Evolutionary conservation across 2,329 filamentous ascomycete genomes (phyloP), one percentile per base, ranked within the genome.

Genomic region (Neurospora sp.): DNA sequence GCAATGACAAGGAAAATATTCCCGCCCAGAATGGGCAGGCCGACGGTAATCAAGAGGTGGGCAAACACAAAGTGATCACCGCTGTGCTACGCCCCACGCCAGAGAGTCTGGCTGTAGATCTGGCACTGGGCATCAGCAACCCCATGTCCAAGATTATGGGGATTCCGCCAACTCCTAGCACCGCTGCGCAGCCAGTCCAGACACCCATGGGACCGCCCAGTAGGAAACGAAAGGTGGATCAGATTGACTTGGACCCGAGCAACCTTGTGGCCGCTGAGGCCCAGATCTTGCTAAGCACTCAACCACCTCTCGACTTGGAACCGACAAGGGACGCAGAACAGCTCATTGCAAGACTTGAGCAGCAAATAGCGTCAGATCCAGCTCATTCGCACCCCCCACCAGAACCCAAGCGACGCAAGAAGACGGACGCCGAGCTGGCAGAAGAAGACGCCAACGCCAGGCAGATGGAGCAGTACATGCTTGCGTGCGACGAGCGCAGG

Each of bases 361-460:
- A 86, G 19, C 52, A 62, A 36, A 62, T 8, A 10, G 84, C 95
- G 74, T 85, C 88, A 23, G 92, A 96, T 78, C 91, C 93, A 7
- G 88, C 93, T 70, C 92, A 97, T 78, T 87, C 88, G 38, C 87
- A 91, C 67, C 84, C 88, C 62, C 90, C 93, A 10, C 95, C 96
- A 0, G 87, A 91, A 71, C 93, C 93, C 3, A 97, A 97, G 84
- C 90, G 90, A 8, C 86, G 96, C 70, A 98, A 99, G 84, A 89
- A 95, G 72, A 99, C 96, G 0, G 90, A 96, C 19, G 96, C 96
- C 9, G 95, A 99, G 78, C 89, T 98, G 83, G 96, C 93, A 9
- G 95, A 95, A 8, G 96, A 99, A 77, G 94, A 99, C 81, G 95
- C 96, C 0, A 86, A 93, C 71, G 93, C 93, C 0, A 95, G 94